Conservation (phyloP, 2,329 filamentous ascomycete genomes). For the Neurospora crassa region DNA sequence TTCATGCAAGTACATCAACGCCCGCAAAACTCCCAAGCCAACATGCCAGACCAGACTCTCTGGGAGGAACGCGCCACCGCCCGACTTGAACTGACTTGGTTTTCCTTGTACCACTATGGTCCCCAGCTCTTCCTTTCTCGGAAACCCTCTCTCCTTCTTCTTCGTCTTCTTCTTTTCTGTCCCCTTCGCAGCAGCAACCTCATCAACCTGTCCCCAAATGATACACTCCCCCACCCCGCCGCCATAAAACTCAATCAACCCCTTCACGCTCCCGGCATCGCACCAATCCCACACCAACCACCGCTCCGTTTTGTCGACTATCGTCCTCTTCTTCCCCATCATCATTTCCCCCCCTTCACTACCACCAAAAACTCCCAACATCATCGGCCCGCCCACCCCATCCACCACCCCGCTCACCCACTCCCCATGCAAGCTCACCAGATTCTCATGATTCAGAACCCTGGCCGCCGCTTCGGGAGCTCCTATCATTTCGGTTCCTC, state of each 20-base stretch:
- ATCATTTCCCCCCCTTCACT: background rate
- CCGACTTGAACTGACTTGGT: constrained; percentile 11
- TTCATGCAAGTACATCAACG: constrained; percentile 43
- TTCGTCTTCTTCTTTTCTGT: background rate
- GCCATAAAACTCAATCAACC: constrained; percentile 22
- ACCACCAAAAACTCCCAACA: background rate
- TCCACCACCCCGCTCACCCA: constrained; percentile 13
- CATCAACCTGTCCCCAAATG: background rate
- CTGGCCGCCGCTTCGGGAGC: constrained; percentile 22
- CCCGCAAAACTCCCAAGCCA: constrained; percentile 34
- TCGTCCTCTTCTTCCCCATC: constrained; percentile 8
- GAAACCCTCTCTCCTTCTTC: background rate
- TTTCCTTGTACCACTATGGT: background rate
- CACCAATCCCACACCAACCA: constrained; percentile 42
- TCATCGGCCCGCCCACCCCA: background rate
- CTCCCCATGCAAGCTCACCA: constrained; percentile 34
- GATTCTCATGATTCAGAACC: constrained; percentile 40
- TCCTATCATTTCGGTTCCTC: constrained; percentile 11
- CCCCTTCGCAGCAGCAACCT: background rate
- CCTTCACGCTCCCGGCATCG: constrained; percentile 38
- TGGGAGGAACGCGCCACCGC: constrained; percentile 29
- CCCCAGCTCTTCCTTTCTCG: background rate
- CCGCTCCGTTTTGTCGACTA: constrained; percentile 6
- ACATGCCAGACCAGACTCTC: constrained; percentile 50
- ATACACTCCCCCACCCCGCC: background rate